A percentile compares a stretch with the other conserved stretches of the same genome.
phyloP scores from a whole-genome alignment of 192 early-diverging fungal genomes.

The Coemansia sp. region DNA sequence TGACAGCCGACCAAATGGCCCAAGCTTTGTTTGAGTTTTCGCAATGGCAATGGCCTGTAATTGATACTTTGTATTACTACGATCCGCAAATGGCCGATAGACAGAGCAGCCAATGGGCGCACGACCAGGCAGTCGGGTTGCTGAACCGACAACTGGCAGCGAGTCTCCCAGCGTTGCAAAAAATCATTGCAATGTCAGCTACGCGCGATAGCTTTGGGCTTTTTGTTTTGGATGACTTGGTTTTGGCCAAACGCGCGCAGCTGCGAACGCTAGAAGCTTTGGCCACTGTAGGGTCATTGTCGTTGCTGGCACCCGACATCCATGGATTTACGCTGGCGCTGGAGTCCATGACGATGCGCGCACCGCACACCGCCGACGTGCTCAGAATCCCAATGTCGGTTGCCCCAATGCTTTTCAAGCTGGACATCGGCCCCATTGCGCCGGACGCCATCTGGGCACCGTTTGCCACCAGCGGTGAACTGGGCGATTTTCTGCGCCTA shows the following conservation, averaged over 20 bases:
- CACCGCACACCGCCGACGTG: neutral
- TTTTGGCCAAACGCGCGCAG: slow-evolving; percentile 14
- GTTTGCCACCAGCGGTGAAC: neutral
- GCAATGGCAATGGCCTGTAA: slow-evolving; percentile 32
- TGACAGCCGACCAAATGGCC: slow-evolving; percentile 1
- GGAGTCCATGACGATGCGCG: slow-evolving; percentile 13
- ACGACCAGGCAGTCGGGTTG: slow-evolving; percentile 21
- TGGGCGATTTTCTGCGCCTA: slow-evolving; percentile 15
- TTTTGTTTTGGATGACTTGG: slow-evolving; percentile 40
- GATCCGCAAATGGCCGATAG: slow-evolving; percentile 11
- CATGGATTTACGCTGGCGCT: slow-evolving; percentile 12
- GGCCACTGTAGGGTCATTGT: neutral
- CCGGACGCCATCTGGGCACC: slow-evolving; percentile 32
- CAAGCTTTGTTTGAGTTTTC: slow-evolving; percentile 16
- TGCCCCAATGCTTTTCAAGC: slow-evolving; percentile 17
- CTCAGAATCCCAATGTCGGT: slow-evolving; percentile 13
- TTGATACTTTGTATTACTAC: slow-evolving; percentile 28
- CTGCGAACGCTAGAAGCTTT: slow-evolving; percentile 16
- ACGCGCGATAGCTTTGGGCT: slow-evolving; percentile 45
- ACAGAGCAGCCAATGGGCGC: neutral
- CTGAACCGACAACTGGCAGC: slow-evolving; percentile 19
- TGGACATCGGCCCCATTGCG: slow-evolving; percentile 39
- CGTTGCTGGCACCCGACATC: slow-evolving; percentile 8
- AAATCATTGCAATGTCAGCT: slow-evolving; percentile 28
- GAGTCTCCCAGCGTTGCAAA: slow-evolving; percentile 18